Conservation (phyloP, 495 filamentous ascomycete species). For the Penicillium odoratum region DNA sequence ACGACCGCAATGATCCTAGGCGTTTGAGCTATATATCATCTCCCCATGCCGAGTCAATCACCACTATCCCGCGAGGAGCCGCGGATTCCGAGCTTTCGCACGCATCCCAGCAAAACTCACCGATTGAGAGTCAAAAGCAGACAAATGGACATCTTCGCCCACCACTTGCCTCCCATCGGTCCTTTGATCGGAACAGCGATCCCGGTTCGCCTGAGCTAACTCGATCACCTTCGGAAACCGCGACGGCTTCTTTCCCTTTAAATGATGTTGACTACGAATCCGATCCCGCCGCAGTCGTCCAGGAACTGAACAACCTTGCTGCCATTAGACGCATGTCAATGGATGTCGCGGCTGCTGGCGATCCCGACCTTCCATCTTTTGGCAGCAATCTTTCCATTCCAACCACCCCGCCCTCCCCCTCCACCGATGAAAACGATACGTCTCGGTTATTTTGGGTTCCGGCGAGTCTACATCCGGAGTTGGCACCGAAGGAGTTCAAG, state of each 20-base stretch:
- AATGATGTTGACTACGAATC: constrained; percentile 92
- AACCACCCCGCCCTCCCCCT: constrained; percentile 68
- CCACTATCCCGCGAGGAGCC: constrained; percentile 44
- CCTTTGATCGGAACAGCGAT: constrained; percentile 50
- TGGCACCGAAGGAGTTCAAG: constrained; percentile 96
- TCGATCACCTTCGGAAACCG: constrained; percentile 63
- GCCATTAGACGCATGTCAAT: constrained; percentile 97
- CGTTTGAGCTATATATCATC: constrained; percentile 66
- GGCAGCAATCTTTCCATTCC: constrained; percentile 62
- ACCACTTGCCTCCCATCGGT: constrained; percentile 39
- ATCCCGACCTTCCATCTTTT: constrained; percentile 91
- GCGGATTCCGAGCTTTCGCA: constrained; percentile 47
- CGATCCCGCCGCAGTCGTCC: constrained; percentile 85
- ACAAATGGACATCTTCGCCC: constrained; percentile 46
- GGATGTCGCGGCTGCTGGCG: constrained; percentile 87
- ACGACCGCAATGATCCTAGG: constrained; percentile 60
- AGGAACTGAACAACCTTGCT: constrained; percentile 93
- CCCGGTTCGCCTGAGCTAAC: constrained; percentile 61
- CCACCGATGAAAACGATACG: constrained; percentile 80
- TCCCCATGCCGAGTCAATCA: constrained; percentile 49
- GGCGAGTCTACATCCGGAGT: constrained; percentile 87
- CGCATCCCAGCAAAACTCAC: constrained; percentile 30
- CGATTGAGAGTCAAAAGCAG: constrained; percentile 29
- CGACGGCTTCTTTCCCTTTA: constrained; percentile 75
- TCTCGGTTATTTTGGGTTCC: constrained; percentile 95